Evolutionary conservation across 768 basidiomycete species (phyloP).

Genomic region (Tulasnella sp.): DNA sequence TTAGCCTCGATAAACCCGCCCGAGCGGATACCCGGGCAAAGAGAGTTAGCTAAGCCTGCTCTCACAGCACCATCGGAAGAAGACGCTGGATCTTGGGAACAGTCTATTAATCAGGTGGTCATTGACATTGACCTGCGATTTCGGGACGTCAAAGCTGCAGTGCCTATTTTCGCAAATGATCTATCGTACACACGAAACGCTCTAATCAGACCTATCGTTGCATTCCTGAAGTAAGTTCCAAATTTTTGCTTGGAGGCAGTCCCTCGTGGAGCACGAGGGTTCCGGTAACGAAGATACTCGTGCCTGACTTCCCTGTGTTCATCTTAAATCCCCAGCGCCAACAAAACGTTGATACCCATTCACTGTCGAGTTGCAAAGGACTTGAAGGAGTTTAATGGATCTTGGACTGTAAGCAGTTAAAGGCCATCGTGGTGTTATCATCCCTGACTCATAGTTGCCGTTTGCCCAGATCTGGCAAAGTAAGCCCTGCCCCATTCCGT

Average conservation of each 20-base stretch:
- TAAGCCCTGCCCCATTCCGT: conserved; percentile 30
- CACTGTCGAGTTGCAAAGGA: conserved; percentile 82
- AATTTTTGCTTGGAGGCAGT: neutral
- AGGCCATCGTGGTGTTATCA: neutral
- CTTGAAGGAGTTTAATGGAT: conserved; percentile 83
- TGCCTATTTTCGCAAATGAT: conserved; percentile 84
- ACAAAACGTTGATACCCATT: conserved; percentile 89
- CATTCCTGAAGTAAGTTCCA: conserved; percentile 84
- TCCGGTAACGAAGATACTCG: neutral
- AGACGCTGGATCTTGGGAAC: conserved; percentile 29
- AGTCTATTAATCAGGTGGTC: conserved; percentile 29
- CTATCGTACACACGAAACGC: conserved; percentile 89
- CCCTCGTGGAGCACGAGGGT: neutral
- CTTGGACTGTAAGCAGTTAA: conserved; percentile 76
- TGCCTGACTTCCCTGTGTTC: neutral
- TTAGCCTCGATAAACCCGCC: conserved; percentile 38
- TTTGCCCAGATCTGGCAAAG: conserved; percentile 79
- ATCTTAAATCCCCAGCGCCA: conserved; percentile 49
- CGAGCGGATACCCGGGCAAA: conserved; percentile 76
- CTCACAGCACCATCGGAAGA: conserved; percentile 56
- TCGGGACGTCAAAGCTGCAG: conserved; percentile 88
- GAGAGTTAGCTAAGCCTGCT: conserved; percentile 78
- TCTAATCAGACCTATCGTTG: conserved; percentile 89
- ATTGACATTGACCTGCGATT: conserved; percentile 94
- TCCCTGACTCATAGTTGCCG: conserved; percentile 22